phyloP scores from a whole-genome alignment of 208 protist genomes.

The Leishmania martiniquensis region DNA sequence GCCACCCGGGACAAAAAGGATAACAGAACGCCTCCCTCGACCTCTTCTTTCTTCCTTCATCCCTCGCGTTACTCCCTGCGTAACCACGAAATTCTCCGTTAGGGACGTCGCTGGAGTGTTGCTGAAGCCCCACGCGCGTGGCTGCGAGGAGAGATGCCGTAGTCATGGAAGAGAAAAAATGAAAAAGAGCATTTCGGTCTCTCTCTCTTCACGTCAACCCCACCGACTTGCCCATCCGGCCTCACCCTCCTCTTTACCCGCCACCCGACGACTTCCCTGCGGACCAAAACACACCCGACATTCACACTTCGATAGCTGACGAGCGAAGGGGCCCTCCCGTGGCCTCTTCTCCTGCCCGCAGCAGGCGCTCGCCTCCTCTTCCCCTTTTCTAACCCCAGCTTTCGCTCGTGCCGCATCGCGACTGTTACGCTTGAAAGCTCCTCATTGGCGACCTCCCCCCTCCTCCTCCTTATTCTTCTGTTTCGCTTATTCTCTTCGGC shows the following conservation, averaged over 20 bases:
- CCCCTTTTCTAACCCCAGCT: not conserved
- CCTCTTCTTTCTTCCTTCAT: not conserved
- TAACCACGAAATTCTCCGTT: not conserved
- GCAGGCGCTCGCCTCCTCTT: not conserved
- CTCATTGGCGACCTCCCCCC: not conserved
- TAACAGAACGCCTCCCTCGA: not conserved
- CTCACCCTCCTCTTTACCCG: not conserved
- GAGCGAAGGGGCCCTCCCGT: not conserved
- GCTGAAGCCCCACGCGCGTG: not conserved
- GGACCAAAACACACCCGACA: not conserved
- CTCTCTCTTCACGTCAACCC: not conserved
- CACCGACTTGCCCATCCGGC: too few relatives aligned
- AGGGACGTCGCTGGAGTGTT: not conserved
- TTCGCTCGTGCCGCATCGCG: not conserved
- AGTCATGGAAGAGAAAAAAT: not conserved
- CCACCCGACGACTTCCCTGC: not conserved
- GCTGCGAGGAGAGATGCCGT: not conserved
- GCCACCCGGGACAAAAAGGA: not conserved
- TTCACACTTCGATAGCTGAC: not conserved
- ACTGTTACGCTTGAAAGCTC: not conserved
- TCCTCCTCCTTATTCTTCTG: too few relatives aligned
- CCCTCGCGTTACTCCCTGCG: not conserved
- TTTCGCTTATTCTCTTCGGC: too few relatives aligned
- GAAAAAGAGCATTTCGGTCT: not conserved
- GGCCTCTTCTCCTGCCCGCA: not conserved